These are phyloP conservation scores for Lachnellula subtilissima DNA, from an alignment of 2,329 filamentous ascomycete species.

Conservation along the genomic window DNA sequence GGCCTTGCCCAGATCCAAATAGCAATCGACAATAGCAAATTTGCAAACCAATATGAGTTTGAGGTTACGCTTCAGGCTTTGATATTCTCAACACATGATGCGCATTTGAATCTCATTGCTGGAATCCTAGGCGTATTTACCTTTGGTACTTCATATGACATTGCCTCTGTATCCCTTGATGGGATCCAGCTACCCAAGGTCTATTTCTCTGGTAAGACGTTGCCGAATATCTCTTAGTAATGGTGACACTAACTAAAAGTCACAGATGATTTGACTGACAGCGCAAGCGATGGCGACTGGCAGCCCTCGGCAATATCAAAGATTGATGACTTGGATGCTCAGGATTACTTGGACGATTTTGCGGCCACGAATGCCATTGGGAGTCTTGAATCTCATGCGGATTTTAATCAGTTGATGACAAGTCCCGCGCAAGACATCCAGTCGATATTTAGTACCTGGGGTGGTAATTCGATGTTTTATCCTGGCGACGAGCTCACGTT, in stretches of 20 bases:
- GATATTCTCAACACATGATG: constrained; percentile 51
- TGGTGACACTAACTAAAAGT: not conserved
- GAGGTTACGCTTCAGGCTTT: constrained; percentile 50
- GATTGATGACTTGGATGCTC: constrained; percentile 51
- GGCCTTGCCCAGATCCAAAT: constrained; percentile 40
- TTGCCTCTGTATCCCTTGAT: constrained; percentile 57
- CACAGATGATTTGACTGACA: constrained; percentile 32
- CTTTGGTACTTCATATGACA: constrained; percentile 41
- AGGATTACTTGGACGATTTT: constrained; percentile 42
- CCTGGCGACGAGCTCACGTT: constrained; percentile 35
- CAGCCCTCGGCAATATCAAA: constrained; percentile 42
- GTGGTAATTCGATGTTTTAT: constrained; percentile 33
- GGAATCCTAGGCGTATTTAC: constrained; percentile 47
- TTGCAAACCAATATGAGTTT: constrained; percentile 50
- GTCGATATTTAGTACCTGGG: constrained; percentile 37
- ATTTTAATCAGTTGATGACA: constrained; percentile 33
- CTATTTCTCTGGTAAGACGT: constrained; percentile 24
- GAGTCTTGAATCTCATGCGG: constrained; percentile 34
- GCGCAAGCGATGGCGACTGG: constrained; percentile 19
- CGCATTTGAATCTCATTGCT: constrained; percentile 52
- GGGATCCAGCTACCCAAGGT: constrained; percentile 38
- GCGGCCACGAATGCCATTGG: constrained; percentile 31
- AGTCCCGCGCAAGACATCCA: constrained; percentile 25
- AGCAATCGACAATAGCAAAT: constrained; percentile 38
- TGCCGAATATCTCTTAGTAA: not conserved